Evolutionary conservation across 352 stramenopile species (phyloP), one percentile per base, ranked within the genome.

Genomic region (Pythium periplocum): DNA sequence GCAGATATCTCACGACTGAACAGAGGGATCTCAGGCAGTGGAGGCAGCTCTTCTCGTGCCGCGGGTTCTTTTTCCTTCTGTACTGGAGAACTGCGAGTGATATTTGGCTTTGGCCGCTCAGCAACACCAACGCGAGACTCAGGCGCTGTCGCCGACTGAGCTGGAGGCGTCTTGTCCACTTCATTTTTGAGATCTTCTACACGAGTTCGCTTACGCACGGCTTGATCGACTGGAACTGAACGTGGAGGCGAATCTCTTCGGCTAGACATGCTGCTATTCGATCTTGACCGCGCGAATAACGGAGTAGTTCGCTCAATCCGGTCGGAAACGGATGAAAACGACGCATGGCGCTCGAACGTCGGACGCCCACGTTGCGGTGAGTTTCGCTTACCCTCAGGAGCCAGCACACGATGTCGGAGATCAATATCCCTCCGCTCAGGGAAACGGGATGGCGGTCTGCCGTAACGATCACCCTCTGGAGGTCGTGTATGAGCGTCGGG

Each of bases 21-120:
- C 2, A 59, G 38, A 35, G 81, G 81, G 32, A 92, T 92, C 38
- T 88, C 70, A 6, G 78, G 81, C 12, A 91, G 56, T 30, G 66
- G 65, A 58, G 81, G 78, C 1, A 83, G 55, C 36, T 89, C 78
- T 63, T 91, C 81, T 39, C 61, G 62, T 30, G 44, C 33, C 2
- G 8, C 32, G 7, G 35, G 7, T 2, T 56, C 57, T 10, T 36
- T 59, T 30, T 55, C 57, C 0, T 31, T 32, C 35, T 39, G 40
- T 1, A 50, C 47, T 3, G 59, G 53, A 2, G 59, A 66, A 30
- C 42, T 55, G 35, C 48, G 55, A 37, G 17, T 42, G 3, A 6
- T 30, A 17, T n/a, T 44, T 37, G 33, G 41, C 2, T 26, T 46
- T 51, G 12, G 26, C 44, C 12, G 12, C n/a, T 42, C 17, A 26